Conservation (phyloP, 2,329 filamentous ascomycete species). For the Ceratocystis cubensis region DNA sequence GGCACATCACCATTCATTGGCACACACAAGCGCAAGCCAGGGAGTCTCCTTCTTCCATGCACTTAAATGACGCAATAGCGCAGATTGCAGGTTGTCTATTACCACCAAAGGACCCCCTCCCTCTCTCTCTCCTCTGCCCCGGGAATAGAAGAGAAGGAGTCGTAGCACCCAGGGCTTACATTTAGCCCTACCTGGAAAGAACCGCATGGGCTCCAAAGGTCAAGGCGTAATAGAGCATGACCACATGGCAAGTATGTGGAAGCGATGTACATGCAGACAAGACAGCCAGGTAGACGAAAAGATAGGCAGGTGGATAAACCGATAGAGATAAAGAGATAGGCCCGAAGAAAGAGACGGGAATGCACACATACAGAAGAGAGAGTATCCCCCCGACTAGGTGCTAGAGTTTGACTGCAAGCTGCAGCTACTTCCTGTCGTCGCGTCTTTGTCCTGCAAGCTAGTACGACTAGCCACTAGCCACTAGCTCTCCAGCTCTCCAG, state of each 20-base stretch:
- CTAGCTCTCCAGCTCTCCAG: too few relatives aligned
- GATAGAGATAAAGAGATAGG: not conserved
- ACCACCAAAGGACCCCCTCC: not conserved
- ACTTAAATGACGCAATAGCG: not conserved
- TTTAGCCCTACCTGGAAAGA: conserved; percentile 4
- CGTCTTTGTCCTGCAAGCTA: too few relatives aligned
- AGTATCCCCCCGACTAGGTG: too few relatives aligned
- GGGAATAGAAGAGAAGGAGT: not conserved
- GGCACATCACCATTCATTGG: too few relatives aligned
- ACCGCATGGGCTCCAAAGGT: not conserved
- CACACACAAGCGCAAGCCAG: too few relatives aligned
- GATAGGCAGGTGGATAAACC: not conserved
- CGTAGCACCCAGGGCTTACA: not conserved
- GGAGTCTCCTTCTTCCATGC: not conserved
- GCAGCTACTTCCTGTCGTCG: too few relatives aligned
- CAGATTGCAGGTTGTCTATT: too few relatives aligned
- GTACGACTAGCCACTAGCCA: too few relatives aligned
- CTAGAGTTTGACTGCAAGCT: too few relatives aligned
- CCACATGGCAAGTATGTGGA: not conserved
- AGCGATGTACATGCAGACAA: not conserved
- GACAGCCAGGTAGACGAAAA: not conserved
- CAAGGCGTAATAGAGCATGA: not conserved
- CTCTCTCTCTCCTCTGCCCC: too few relatives aligned
- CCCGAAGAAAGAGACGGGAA: not conserved
- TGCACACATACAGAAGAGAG: too few relatives aligned